Percentiles rank a stretch among this genome's conserved stretches.
Conservation (phyloP, 2,329 filamentous ascomycete genomes). For the Aspergillus intermedius region DNA sequence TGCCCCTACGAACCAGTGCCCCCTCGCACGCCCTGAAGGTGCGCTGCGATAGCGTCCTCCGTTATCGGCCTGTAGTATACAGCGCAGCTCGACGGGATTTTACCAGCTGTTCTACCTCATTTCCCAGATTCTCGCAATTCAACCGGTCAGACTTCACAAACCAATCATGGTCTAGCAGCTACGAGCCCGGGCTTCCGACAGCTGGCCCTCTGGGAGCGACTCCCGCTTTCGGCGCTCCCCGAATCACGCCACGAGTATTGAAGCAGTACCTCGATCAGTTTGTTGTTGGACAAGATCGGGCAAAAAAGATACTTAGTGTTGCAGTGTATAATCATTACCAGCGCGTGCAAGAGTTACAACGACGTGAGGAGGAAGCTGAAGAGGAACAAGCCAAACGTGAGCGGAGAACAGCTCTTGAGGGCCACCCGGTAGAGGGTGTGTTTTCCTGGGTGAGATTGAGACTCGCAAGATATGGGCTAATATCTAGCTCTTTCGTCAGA, state of each 20-base stretch:
- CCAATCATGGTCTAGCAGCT: conserved; percentile 56
- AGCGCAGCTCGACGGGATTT: conserved; percentile 15
- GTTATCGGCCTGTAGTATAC: conserved; percentile 15
- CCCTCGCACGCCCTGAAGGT: conserved; percentile 12
- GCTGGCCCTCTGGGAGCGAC: conserved; percentile 57
- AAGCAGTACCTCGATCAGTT: conserved; percentile 93
- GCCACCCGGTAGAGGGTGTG: conserved; percentile 73
- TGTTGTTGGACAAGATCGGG: conserved; percentile 89
- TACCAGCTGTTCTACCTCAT: conserved; percentile 25
- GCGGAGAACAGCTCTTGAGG: conserved; percentile 60
- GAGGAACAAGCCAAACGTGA: conserved; percentile 65
- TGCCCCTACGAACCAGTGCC: conserved; percentile 22
- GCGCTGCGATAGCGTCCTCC: conserved; percentile 15
- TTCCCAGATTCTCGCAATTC: conserved; percentile 45
- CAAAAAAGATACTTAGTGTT: conserved; percentile 83
- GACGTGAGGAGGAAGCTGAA: conserved; percentile 72
- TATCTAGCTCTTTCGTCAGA: conserved; percentile 35
- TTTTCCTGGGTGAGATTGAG: neutral
- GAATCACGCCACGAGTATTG: conserved; percentile 58
- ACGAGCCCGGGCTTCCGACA: conserved; percentile 57
- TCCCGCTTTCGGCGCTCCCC: conserved; percentile 51
- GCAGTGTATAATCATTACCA: conserved; percentile 98
- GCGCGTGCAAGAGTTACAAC: conserved; percentile 66
- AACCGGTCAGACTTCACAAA: conserved; percentile 57
- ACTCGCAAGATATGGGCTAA: neutral